Percentiles rank a stretch among this genome's conserved stretches.
phyloP scores from a whole-genome alignment of 768 basidiomycete genomes.

The Boletus patriciae region DNA sequence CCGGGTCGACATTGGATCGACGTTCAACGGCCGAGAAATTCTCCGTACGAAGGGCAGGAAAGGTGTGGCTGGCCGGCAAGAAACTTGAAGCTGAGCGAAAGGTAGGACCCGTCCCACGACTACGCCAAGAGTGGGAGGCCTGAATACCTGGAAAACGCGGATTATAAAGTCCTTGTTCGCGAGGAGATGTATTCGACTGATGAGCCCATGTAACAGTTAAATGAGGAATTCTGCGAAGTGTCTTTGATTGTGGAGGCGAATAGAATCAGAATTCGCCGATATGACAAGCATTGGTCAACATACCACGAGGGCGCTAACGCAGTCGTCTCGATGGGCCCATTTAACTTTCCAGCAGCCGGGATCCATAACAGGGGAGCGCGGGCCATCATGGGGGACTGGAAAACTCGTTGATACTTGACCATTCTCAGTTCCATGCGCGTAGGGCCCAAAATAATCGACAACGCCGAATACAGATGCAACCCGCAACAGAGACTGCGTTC shows the following conservation, averaged over 20 bases:
- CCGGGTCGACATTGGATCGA: neutral
- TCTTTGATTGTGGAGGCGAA: slow-evolving; percentile 39
- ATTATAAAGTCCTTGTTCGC: slow-evolving; percentile 19
- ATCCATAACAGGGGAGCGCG: slow-evolving; percentile 58
- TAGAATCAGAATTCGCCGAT: slow-evolving; percentile 1
- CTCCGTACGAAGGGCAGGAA: slow-evolving; percentile 9
- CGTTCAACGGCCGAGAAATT: neutral
- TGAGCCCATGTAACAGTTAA: slow-evolving; percentile 81
- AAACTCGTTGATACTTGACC: slow-evolving; percentile 19
- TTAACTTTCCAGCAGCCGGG: slow-evolving; percentile 71
- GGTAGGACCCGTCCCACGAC: slow-evolving; percentile 4
- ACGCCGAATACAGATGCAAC: slow-evolving; percentile 62
- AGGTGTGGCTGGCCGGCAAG: slow-evolving; percentile 18
- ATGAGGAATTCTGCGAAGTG: slow-evolving; percentile 67
- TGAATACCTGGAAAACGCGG: slow-evolving; percentile 9
- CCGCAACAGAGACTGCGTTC: slow-evolving; percentile 47
- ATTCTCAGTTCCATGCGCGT: slow-evolving; percentile 20
- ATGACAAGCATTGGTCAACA: slow-evolving; percentile 12
- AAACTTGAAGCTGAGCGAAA: slow-evolving; percentile 17
- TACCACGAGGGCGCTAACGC: slow-evolving; percentile 71
- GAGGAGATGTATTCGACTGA: slow-evolving; percentile 39
- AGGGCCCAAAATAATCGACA: slow-evolving; percentile 54
- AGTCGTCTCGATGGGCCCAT: slow-evolving; percentile 76
- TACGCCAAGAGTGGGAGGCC: slow-evolving; percentile 22
- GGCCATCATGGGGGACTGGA: slow-evolving; percentile 57